Evolutionary conservation across 192 early-diverging fungal genomes (phyloP).

Genomic region (Umbelopsis sp.): DNA sequence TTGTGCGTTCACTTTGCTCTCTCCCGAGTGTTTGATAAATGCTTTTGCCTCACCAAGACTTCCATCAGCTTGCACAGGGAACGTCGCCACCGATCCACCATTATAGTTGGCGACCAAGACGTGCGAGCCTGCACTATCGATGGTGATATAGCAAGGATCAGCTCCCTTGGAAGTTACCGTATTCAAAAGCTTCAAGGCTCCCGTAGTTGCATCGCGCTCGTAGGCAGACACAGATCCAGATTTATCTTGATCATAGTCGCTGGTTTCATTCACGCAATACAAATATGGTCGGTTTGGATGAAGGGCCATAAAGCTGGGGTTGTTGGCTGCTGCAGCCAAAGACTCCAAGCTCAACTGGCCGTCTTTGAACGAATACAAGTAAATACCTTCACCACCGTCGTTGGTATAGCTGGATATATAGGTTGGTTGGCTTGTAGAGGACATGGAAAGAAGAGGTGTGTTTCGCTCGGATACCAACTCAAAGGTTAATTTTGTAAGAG

Average conservation of each 20-base stretch:
- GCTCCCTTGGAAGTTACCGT: constrained; percentile 26
- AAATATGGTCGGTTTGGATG: constrained; percentile 20
- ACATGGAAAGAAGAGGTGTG: neutral
- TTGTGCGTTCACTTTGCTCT: constrained; percentile 18
- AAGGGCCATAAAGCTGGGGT: constrained; percentile 31
- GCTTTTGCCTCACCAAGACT: neutral
- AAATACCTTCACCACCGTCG: constrained; percentile 32
- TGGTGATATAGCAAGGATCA: constrained; percentile 32
- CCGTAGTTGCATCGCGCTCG: constrained; percentile 10
- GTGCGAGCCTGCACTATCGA: constrained; percentile 26
- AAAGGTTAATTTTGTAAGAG: neutral
- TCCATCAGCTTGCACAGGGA: constrained; percentile 21
- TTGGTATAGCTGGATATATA: constrained; percentile 40
- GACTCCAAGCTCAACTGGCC: constrained; percentile 21
- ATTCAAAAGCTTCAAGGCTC: constrained; percentile 24
- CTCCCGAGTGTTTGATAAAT: constrained; percentile 8
- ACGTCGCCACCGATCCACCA: constrained; percentile 27
- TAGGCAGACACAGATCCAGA: constrained; percentile 34
- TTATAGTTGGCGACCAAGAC: constrained; percentile 38
- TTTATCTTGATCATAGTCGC: constrained; percentile 1
- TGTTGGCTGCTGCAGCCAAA: constrained; percentile 4
- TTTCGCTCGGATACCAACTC: neutral
- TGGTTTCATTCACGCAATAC: constrained; percentile 31
- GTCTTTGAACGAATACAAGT: constrained; percentile 32
- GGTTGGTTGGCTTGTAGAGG: constrained; percentile 6